These are phyloP conservation scores for Centella asiatica DNA, from an alignment of 129 eudicot genomes.

Conservation along the genomic window DNA sequence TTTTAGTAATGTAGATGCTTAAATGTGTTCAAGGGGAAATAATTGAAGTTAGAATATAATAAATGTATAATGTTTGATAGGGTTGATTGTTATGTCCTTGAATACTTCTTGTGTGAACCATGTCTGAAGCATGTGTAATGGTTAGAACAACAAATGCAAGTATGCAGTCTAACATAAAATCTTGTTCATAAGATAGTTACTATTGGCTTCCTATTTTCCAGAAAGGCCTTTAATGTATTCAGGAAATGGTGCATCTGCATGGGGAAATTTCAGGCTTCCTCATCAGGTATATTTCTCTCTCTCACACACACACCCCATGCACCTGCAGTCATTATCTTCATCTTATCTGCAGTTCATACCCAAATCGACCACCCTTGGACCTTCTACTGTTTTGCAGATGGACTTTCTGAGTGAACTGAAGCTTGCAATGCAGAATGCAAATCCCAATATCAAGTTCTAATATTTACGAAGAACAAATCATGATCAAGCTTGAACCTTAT, in stretches of 20 bases:
- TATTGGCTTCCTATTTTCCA: conserved; percentile 23
- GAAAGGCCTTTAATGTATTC: conserved; percentile 72
- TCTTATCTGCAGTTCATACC: conserved; percentile 37
- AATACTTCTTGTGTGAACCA: no score
- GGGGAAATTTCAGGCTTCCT: conserved; percentile 79
- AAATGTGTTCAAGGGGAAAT: no score
- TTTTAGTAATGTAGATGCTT: no score
- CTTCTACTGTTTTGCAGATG: conserved; percentile 40
- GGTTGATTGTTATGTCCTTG: no score
- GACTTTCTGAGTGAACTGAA: conserved; percentile 75
- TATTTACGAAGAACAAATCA: conserved; percentile 18
- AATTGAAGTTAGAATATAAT: no score
- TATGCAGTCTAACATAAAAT: background rate
- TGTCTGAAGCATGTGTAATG: background rate
- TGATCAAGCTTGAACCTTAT: conserved; percentile 13
- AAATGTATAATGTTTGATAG: no score
- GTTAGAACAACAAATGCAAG: background rate
- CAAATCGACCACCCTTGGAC: conserved; percentile 27
- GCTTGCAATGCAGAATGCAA: conserved; percentile 65
- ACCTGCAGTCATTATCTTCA: background rate
- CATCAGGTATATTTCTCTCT: conserved; percentile 48
- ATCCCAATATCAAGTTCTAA: conserved; percentile 36
- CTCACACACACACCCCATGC: background rate
- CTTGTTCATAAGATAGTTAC: background rate
- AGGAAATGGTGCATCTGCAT: conserved; percentile 54